These are phyloP conservation scores for Beta macrorhiza DNA, from an alignment of 179 eudicot species.

Conservation along the genomic window DNA sequence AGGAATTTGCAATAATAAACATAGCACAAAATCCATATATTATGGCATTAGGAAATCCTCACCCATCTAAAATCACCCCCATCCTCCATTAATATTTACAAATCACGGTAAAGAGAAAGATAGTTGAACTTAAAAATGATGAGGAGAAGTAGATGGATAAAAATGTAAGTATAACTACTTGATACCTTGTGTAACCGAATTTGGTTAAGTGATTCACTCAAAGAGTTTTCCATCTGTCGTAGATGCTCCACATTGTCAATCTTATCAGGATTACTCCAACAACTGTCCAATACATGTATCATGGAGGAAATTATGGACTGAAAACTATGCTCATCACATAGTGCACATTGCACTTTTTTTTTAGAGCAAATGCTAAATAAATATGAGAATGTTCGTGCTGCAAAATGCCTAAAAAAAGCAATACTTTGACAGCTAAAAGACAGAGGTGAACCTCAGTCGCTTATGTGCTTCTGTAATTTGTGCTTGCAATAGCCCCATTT, in stretches of 20 bases:
- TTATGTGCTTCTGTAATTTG: slow-evolving; percentile 62
- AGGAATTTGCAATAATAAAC: background rate
- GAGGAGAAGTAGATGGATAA: background rate
- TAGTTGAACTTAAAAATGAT: background rate
- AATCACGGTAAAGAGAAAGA: background rate
- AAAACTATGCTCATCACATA: background rate
- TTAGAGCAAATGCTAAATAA: background rate
- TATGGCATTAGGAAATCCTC: background rate
- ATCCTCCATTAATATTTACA: background rate
- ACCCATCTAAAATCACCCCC: background rate
- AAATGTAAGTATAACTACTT: background rate
- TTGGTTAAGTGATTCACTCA: slow-evolving; percentile 63
- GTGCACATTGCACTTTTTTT: background rate
- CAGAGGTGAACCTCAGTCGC: slow-evolving; percentile 59
- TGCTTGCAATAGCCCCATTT: slow-evolving; percentile 54
- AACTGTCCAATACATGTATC: slow-evolving; percentile 41
- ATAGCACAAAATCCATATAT: background rate
- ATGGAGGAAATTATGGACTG: background rate
- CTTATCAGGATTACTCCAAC: slow-evolving; percentile 84
- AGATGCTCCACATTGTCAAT: slow-evolving; percentile 71
- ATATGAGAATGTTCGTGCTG: background rate
- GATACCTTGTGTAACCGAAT: slow-evolving; percentile 71
- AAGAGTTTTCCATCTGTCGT: slow-evolving; percentile 80
- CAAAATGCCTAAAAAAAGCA: slow-evolving; percentile 8
- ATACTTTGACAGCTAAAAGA: slow-evolving; percentile 16